Percentiles rank a stretch among this genome's conserved stretches.
Conservation (phyloP, 306 rosid species). For the Sphenostylis stenocarpa region DNA sequence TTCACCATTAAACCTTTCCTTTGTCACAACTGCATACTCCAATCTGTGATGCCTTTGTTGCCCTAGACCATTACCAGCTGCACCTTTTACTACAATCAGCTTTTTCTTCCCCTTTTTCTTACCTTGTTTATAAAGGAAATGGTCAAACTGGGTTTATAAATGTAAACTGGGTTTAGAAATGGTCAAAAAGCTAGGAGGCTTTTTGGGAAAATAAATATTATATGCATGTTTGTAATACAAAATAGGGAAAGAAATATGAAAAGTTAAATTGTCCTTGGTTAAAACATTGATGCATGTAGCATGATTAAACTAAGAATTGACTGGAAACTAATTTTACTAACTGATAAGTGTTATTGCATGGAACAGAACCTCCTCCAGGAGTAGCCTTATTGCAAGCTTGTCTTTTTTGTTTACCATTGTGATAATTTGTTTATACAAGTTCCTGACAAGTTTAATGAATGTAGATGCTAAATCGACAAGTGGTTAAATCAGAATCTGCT, state of each 20-base stretch:
- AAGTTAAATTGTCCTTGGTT: not conserved
- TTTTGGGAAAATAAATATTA: not conserved
- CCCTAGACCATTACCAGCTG: not conserved
- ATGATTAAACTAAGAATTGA: constrained; percentile 10
- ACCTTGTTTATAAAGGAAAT: not conserved
- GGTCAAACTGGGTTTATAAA: not conserved
- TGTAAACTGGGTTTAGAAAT: not conserved
- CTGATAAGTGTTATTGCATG: not conserved
- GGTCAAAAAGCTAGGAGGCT: not conserved
- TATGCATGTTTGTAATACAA: not conserved
- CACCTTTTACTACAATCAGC: not conserved
- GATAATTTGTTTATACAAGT: constrained; percentile 16
- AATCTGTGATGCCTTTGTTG: not conserved
- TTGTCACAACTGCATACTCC: not conserved
- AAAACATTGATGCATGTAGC: constrained; percentile 1
- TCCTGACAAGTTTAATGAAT: constrained; percentile 35
- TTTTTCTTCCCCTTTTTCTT: not conserved
- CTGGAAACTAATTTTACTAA: not conserved
- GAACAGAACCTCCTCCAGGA: not conserved
- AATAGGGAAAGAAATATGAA: not conserved
- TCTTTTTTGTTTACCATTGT: constrained; percentile 7
- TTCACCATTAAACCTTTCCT: not conserved
- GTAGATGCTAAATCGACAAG: constrained; percentile 92
- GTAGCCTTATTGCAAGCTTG: not conserved
- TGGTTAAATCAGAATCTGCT: constrained; percentile 93